Base-by-base conservation (phyloP, 768 basidiomycete genomes). In the Boletus subparvulus region DNA sequence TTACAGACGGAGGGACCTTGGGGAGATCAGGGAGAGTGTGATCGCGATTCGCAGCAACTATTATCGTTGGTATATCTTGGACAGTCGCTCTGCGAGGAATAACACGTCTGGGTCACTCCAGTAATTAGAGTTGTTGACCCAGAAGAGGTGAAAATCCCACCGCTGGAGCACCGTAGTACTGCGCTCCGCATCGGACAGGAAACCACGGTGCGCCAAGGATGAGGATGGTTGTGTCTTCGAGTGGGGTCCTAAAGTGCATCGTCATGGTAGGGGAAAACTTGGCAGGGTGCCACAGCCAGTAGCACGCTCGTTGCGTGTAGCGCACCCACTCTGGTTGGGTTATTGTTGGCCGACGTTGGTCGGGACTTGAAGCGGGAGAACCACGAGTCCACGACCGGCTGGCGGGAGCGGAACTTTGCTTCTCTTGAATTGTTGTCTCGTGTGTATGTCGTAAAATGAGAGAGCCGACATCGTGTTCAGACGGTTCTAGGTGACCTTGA, bases 211-310 rank as follows among this genome's bases (percentile, higher is more conserved):
- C n/a, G n/a, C n/a, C 68, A 16, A 68, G 51, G 30, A 68, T 54
- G 48, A 68, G 48, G 21, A 70, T 17, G n/a, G 67, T 63, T 50
- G 60, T 59, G 51, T 58, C 58, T 43, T 55, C 19, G 26, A 60
- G 43, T 13, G 68, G 68, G 14, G 58, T 50, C 46, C 50, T 41
- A n/a, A 68, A 58, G 28, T 61, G 63, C 52, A 70, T 70, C 24
- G 48, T 35, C 66, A 63, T 62, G 35, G 68, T 54, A 35, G 63
- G 39, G 16, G 61, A 52, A 26, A 69, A 59, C 6, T 35, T 65
- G 66, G 40, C 50, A 65, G 26, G 63, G 63, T 21, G 70, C 65
- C 41, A 60, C 68, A 53, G 70, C 70, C 16, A 70, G 57, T 4
- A 69, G 44, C 3, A 61, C 52, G 47, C 60, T 59, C 37, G 68